Evolutionary conservation across 805 yeast species (phyloP).

Genomic region (Teunomyces pallodes): DNA sequence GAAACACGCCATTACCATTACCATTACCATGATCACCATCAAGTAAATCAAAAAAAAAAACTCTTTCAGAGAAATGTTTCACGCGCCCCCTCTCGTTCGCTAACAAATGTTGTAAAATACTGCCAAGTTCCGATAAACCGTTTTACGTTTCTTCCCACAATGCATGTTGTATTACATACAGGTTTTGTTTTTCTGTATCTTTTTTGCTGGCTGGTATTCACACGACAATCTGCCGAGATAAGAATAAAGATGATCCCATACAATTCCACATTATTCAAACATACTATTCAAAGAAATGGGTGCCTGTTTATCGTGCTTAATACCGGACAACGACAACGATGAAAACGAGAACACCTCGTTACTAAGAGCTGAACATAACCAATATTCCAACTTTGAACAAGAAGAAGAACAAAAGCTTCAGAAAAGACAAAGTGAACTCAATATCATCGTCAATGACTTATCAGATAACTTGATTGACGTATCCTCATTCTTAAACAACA

Average conservation of each 20-base stretch:
- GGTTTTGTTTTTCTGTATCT: too few species aligned
- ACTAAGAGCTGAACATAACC: conserved; percentile 22
- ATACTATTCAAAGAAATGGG: conserved; percentile 35
- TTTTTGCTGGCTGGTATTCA: conserved; percentile 5
- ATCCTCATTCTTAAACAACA: conserved; percentile 11
- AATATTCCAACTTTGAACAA: conserved; percentile 31
- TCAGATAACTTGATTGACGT: conserved; percentile 16
- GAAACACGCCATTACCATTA: too few species aligned
- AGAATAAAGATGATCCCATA: not conserved
- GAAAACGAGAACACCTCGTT: conserved; percentile 40
- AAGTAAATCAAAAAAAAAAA: too few species aligned
- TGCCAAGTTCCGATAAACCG: too few species aligned
- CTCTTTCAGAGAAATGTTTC: too few species aligned
- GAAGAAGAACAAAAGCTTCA: conserved; percentile 39
- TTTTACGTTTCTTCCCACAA: too few species aligned
- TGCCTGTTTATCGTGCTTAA: conserved; percentile 46
- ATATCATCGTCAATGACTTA: conserved; percentile 43
- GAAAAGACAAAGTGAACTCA: conserved; percentile 46
- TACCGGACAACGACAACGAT: conserved; percentile 35
- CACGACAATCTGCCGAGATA: conserved; percentile 1
- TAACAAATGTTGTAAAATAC: too few species aligned
- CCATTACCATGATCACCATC: too few species aligned
- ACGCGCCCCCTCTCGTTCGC: too few species aligned
- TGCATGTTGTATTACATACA: too few species aligned
- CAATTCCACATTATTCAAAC: too few species aligned